Conservation (phyloP, 177 flowering plant genomes). For the Vitis hybrid region DNA sequence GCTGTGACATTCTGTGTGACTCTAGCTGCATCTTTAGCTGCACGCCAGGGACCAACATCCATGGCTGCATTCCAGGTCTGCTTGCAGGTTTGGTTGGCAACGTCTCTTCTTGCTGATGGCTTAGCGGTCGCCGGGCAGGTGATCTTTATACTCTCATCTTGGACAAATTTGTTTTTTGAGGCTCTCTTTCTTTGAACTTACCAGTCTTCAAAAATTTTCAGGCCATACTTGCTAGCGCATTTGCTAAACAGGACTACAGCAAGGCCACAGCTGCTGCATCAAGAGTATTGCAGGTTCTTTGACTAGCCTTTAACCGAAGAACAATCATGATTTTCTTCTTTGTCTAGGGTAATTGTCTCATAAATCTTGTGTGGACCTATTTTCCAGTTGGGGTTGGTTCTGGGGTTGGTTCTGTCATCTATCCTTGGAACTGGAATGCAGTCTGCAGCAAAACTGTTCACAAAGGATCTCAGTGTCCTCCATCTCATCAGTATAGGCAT, state of each 20-base stretch:
- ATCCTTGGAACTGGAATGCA: slow-evolving; percentile 55
- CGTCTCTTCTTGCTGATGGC: slow-evolving; percentile 90
- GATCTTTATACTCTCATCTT: slow-evolving; percentile 1
- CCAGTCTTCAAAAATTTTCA: slow-evolving; percentile 18
- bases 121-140: slow-evolving; percentile 93
- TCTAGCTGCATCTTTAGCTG: slow-evolving; percentile 78
- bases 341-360: neutral
- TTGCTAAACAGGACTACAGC: slow-evolving; percentile 54
- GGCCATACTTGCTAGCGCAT: slow-evolving; percentile 81
- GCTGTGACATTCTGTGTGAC: slow-evolving; percentile 91
- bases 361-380: neutral
- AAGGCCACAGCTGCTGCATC: slow-evolving; percentile 49
- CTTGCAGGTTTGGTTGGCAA: slow-evolving; percentile 80
- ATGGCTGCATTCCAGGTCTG: slow-evolving; percentile 94
- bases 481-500: slow-evolving; percentile 54
- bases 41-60: slow-evolving; percentile 61
- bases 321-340: neutral
- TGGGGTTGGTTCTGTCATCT: slow-evolving; percentile 51
- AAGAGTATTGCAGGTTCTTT: slow-evolving; percentile 67
- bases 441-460: slow-evolving; percentile 54
- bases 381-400: slow-evolving; percentile 59
- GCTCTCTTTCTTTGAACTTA: neutral
- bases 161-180: neutral
- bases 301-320: neutral
- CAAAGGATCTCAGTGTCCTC: slow-evolving; percentile 57